phyloP scores from a whole-genome alignment of 2,329 filamentous ascomycete genomes.

The Colletotrichum sp. region DNA sequence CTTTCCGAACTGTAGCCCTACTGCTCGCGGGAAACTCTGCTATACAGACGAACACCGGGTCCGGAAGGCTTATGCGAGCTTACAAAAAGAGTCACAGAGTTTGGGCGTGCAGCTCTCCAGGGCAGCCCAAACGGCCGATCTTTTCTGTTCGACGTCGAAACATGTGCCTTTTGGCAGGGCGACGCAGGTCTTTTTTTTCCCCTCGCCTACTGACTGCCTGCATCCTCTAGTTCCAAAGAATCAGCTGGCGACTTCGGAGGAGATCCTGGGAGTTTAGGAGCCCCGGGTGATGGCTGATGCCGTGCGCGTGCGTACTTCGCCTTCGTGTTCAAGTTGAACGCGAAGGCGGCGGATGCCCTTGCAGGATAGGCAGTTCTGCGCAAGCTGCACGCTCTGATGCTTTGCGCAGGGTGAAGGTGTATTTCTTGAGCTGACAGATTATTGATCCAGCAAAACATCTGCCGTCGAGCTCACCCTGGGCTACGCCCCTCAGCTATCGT shows the following conservation, averaged over 20 bases:
- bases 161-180: neutral
- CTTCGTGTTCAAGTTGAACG: neutral
- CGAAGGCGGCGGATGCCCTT: neutral
- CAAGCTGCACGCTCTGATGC: neutral
- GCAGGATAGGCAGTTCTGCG: neutral
- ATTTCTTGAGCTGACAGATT: neutral
- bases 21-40: neutral
- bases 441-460: neutral
- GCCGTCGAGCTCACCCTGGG: neutral
- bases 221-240: neutral
- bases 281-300: neutral
- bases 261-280: neutral
- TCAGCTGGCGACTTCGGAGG: neutral
- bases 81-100: neutral
- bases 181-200: neutral
- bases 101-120: neutral
- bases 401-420: neutral
- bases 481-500: neutral
- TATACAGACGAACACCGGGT: constrained; percentile 11
- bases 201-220: neutral
- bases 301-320: neutral
- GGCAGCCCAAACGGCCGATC: neutral
- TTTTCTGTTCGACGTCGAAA: neutral
- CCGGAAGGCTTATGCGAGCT: neutral
- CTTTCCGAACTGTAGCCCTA: neutral